Base-by-base conservation (phyloP, 1,139 yeast genomes). In the Groenewaldozyma auringiensis region DNA sequence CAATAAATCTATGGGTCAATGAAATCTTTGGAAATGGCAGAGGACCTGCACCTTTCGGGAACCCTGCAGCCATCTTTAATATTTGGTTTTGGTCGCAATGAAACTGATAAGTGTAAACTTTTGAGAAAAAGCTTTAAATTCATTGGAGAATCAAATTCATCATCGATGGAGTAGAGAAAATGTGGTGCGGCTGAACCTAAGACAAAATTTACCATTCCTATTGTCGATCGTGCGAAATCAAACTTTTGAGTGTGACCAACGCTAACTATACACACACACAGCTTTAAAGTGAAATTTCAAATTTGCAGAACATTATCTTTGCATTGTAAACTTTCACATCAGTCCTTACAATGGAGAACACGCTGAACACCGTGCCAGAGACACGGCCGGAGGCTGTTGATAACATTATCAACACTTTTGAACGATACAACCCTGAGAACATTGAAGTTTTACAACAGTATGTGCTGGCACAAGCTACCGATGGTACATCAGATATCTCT, bases 1-100 rank as follows among this genome's bases (percentile, higher is more conserved):
- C 75, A 22, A 79, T 72, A 70, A 79, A 75, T 52, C 74, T 71
- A 59, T 81, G 74, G 47, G 59, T 55, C n/a, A 57, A 47, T 27
- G 59, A 52, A 34, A 57, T 53, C 49, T 62, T 60, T 21, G 69
- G 68, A 50, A 61, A 61, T 22, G 68, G 66, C 47, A 65, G 55
- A 21, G 67, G 58, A 17, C 65, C 63, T 21, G 63, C 54, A 41
- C 58, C 62, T 21, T 65, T 63, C 39, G 62, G 57, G 53, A 62
- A 63, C 47, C 59, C 54, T 42, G 52, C 55, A 39, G 58, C 59
- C 59, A 55, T 58, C 41, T 20, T 49, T 20, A n/a, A 29, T 36
- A 25, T 36, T 25, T 25, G 6, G 29, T 25, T n/a, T n/a, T n/a
- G n/a, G n/a, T n/a, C n/a, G n/a, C n/a, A 37, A 13, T 13, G 13